A percentile compares a stretch with the other conserved stretches of the same genome.
Conservation (phyloP, 2,329 filamentous ascomycete species). For the Epichloe elymi region DNA sequence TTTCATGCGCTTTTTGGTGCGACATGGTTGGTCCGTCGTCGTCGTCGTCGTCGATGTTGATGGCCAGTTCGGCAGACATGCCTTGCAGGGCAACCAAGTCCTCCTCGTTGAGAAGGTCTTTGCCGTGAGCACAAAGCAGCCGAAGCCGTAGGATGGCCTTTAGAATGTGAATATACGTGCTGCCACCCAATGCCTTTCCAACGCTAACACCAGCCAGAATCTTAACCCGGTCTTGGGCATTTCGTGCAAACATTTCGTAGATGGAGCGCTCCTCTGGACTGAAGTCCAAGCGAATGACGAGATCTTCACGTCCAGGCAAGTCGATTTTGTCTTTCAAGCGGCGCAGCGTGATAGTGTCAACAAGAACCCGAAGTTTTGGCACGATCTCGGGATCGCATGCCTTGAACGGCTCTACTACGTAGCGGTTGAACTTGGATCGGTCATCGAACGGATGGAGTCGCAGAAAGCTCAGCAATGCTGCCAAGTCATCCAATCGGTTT, state of each 20-base stretch:
- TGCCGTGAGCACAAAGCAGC: slow-evolving; percentile 86
- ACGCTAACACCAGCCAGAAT: slow-evolving; percentile 49
- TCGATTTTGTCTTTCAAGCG: slow-evolving; percentile 86
- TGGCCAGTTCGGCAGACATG: slow-evolving; percentile 70
- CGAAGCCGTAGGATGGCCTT: slow-evolving; percentile 83
- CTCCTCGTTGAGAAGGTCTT: slow-evolving; percentile 72
- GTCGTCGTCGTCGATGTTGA: slow-evolving; percentile 68
- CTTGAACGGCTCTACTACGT: slow-evolving; percentile 80
- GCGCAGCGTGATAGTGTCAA: slow-evolving; percentile 87
- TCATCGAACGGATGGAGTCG: slow-evolving; percentile 77
- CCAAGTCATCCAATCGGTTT: slow-evolving; percentile 82
- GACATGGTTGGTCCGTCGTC: slow-evolving; percentile 45
- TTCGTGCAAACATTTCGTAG: slow-evolving; percentile 73
- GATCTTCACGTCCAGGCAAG: slow-evolving; percentile 60
- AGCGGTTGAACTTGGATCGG: slow-evolving; percentile 57
- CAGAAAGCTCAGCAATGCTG: slow-evolving; percentile 75
- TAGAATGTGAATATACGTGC: slow-evolving; percentile 85
- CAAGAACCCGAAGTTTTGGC: slow-evolving; percentile 72
- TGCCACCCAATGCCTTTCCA: slow-evolving; percentile 60
- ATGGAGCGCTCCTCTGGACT: slow-evolving; percentile 59
- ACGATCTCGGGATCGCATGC: slow-evolving; percentile 72
- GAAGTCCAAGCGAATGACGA: slow-evolving; percentile 63
- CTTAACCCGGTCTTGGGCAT: slow-evolving; percentile 67
- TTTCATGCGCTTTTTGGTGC: slow-evolving; percentile 68
- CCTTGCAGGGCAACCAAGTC: slow-evolving; percentile 73